These are phyloP conservation scores for Acidomyces sp. DNA, from an alignment of 495 filamentous ascomycete species.

Conservation along the genomic window DNA sequence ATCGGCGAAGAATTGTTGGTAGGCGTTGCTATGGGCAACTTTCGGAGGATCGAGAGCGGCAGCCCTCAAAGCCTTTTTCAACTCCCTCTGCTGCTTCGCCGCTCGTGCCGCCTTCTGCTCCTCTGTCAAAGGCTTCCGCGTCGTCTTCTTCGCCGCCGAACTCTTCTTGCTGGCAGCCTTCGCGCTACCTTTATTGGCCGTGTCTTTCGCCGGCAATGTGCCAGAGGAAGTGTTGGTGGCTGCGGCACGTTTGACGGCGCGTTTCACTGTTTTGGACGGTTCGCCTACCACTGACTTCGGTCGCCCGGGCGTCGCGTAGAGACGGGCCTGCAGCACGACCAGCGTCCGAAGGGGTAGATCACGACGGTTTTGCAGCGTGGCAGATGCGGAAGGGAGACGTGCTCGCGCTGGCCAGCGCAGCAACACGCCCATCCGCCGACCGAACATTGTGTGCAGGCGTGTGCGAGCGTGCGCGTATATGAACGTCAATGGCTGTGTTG, in stretches of 20 bases:
- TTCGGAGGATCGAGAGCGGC: conserved; percentile 12
- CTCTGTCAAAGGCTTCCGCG: conserved; percentile 12
- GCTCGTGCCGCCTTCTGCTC: conserved; percentile 10
- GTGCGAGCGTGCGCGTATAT: too few species aligned
- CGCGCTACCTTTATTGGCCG: conserved; percentile 11
- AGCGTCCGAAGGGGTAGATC: conserved; percentile 2
- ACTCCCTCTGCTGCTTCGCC: conserved; percentile 8
- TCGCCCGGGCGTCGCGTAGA: conserved; percentile 16
- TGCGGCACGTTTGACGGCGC: conserved; percentile 11
- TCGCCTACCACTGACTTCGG: conserved; percentile 15
- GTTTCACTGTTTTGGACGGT: conserved; percentile 12
- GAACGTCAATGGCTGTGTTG: too few species aligned
- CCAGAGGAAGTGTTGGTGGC: conserved; percentile 2
- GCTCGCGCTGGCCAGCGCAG: conserved; percentile 3
- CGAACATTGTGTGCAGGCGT: too few species aligned
- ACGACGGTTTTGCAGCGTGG: not conserved
- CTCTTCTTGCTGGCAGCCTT: conserved; percentile 5
- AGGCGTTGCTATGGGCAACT: conserved; percentile 7
- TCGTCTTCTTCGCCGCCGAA: conserved; percentile 6
- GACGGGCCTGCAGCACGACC: not conserved
- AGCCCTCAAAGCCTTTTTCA: too few species aligned
- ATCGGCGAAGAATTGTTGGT: conserved; percentile 17
- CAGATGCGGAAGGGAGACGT: conserved; percentile 4
- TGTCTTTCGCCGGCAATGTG: conserved; percentile 12
- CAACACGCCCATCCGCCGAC: conserved; percentile 10